Base-by-base conservation (phyloP, 352 stramenopile species). In the Phytophthora crassamura region DNA sequence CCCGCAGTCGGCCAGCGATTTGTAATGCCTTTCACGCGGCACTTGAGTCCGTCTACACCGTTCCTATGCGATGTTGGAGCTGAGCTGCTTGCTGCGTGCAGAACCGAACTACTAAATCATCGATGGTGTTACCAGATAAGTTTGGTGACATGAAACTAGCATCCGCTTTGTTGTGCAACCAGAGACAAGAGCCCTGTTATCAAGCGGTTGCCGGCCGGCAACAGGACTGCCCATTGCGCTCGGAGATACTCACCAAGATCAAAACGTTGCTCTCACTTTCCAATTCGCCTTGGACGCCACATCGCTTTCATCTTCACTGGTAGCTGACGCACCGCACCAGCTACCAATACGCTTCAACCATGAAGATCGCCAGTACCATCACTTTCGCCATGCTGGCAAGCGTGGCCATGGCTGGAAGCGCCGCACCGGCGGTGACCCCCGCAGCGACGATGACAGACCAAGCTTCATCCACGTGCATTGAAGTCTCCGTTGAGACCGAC, bases 401-500 rank as follows among this genome's bases (percentile, higher is more conserved):
- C 35, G 40, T 61, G n/a, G 16, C 49, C 36, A 49, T 59, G 49
- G 59, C 49, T 43, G 41, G 33, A 41, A 39, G 22, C 14, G 33
- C 41, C 20, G 56, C 43, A 4, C 58, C 58, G 8, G 51, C 57
- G 30, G 35, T 52, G 45, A 72, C 64, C 0, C 25, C 58, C 10
- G 28, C 57, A 28, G 25, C 36, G 35, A 22, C n/a, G 16, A 22
- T 43, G 18, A 41, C 56, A 5, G 34, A 10, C 33, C 12, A 30
- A 35, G 16, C 45, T 56, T 64, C 45, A 12, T 38, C 57, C 9
- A 28, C 49, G 39, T 89, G 80, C 58, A 77, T 69, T 0, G 58
- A 85, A 38, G 72, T 89, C 16, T 88, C 74, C 2, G 80, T 90
- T 25, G 73, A 88, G 40, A 63, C 64, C 6, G 80, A 90, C 33